Conservation (phyloP, 495 filamentous ascomycete species). For the Talaromyces ruber region DNA sequence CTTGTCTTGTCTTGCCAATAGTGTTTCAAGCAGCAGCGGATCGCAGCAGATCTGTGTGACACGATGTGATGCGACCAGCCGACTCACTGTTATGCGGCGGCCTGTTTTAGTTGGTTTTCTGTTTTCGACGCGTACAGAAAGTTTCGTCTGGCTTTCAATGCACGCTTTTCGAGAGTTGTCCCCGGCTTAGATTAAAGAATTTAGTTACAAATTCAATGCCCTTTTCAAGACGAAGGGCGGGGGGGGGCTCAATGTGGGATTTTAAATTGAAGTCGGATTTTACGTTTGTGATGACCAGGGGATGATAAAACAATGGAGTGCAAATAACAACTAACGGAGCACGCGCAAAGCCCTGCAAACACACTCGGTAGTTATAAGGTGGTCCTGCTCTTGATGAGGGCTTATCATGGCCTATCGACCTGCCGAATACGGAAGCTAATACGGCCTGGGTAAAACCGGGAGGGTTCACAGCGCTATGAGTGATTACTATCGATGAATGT, state of each 20-base stretch:
- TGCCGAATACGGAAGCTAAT: background rate
- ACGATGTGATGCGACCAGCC: background rate
- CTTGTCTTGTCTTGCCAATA: background rate
- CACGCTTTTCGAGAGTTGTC: background rate
- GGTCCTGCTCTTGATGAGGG: background rate
- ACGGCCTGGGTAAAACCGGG: background rate
- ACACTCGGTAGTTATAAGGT: background rate
- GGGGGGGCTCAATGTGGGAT: background rate
- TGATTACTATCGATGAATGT: background rate
- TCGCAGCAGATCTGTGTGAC: background rate
- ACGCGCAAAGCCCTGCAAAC: background rate
- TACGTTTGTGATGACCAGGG: background rate
- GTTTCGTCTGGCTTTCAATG: background rate
- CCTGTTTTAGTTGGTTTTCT: background rate
- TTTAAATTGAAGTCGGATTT: background rate
- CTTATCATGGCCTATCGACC: conserved; percentile 1
- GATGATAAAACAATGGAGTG: background rate
- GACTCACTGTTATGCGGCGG: background rate
- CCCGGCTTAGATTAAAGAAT: background rate
- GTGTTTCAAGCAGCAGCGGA: background rate
- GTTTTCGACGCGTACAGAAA: background rate
- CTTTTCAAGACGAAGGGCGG: background rate
- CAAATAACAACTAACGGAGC: background rate
- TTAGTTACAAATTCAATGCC: background rate
- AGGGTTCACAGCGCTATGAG: background rate